A percentile compares a stretch with the other conserved stretches of the same genome.
Evolutionary conservation across 768 basidiomycete genomes (phyloP).

Genomic region (Leccinum pellstonianum): DNA sequence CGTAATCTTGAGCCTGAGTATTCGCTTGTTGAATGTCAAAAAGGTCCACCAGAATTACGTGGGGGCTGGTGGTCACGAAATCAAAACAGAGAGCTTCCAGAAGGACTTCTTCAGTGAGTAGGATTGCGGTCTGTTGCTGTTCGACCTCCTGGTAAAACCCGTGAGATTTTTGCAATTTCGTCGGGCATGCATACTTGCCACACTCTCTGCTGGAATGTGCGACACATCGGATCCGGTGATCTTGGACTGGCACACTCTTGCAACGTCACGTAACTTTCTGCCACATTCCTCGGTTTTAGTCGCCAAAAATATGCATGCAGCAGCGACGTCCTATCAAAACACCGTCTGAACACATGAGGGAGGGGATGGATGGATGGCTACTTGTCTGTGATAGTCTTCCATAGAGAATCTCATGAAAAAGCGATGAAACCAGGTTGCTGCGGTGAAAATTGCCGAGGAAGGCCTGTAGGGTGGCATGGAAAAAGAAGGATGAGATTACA

Average conservation of each 20-base stretch:
- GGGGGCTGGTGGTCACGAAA: constrained; percentile 75
- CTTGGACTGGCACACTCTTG: constrained; percentile 72
- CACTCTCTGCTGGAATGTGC: constrained; percentile 60
- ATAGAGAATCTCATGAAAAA: constrained; percentile 88
- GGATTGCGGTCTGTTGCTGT: constrained; percentile 63
- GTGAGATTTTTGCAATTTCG: constrained; percentile 1
- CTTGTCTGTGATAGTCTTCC: constrained; percentile 81
- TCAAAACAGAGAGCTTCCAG: constrained; percentile 86
- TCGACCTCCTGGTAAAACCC: constrained; percentile 64
- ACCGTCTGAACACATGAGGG: constrained; percentile 11
- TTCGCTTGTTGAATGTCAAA: constrained; percentile 56
- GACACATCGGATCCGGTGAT: constrained; percentile 52
- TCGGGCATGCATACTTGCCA: constrained; percentile 43
- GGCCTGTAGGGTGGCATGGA: constrained; percentile 47
- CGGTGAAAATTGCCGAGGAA: constrained; percentile 79
- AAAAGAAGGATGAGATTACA: constrained; percentile 13
- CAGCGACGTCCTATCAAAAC: constrained; percentile 67
- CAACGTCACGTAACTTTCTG: constrained; percentile 82
- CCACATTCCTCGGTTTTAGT: constrained; percentile 93
- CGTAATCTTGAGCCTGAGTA: constrained; percentile 60
- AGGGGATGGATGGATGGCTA: constrained; percentile 13
- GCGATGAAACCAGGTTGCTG: constrained; percentile 88
- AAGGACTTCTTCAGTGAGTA: constrained; percentile 74
- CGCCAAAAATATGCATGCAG: constrained; percentile 82
- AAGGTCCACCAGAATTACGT: constrained; percentile 70